Evolutionary conservation across 768 basidiomycete species (phyloP).

Genomic region (Lactifluus volemus): DNA sequence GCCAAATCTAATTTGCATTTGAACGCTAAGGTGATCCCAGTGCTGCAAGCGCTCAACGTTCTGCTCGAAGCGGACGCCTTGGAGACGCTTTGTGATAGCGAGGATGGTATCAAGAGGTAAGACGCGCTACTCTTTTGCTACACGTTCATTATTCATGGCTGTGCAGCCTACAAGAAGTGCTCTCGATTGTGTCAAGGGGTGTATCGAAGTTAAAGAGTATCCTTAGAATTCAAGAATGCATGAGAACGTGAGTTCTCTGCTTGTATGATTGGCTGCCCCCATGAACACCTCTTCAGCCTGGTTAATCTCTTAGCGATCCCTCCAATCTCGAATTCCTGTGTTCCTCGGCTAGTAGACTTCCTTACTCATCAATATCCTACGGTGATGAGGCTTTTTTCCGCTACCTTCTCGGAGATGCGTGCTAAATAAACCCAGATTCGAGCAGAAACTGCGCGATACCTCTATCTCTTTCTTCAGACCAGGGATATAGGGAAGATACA

Average conservation of each 20-base stretch:
- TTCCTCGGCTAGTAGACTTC: conserved; percentile 46
- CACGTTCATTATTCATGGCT: neutral
- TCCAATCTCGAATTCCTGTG: conserved; percentile 35
- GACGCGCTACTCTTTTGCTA: conserved; percentile 15
- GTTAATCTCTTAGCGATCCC: conserved; percentile 53
- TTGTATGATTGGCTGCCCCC: neutral
- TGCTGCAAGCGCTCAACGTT: conserved; percentile 65
- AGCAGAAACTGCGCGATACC: conserved; percentile 68
- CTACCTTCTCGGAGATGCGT: conserved; percentile 9
- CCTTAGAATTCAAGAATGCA: conserved; percentile 70
- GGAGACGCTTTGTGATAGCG: conserved; percentile 36
- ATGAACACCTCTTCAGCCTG: conserved; percentile 35
- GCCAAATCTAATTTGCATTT: conserved; percentile 44
- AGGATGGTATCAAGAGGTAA: conserved; percentile 46
- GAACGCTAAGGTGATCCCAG: conserved; percentile 76
- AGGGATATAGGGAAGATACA: conserved; percentile 57
- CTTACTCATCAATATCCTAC: conserved; percentile 74
- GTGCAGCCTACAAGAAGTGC: conserved; percentile 43
- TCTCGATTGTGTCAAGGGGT: conserved; percentile 52
- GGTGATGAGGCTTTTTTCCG: conserved; percentile 36
- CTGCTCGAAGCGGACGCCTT: conserved; percentile 65
- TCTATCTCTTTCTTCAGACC: conserved; percentile 71
- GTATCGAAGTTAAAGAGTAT: conserved; percentile 68
- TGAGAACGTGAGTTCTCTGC: conserved; percentile 61
- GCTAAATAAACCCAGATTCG: conserved; percentile 47